Evolutionary conservation across 2,329 filamentous ascomycete species (phyloP).

Genomic region (Ceratocystis ficicola): DNA sequence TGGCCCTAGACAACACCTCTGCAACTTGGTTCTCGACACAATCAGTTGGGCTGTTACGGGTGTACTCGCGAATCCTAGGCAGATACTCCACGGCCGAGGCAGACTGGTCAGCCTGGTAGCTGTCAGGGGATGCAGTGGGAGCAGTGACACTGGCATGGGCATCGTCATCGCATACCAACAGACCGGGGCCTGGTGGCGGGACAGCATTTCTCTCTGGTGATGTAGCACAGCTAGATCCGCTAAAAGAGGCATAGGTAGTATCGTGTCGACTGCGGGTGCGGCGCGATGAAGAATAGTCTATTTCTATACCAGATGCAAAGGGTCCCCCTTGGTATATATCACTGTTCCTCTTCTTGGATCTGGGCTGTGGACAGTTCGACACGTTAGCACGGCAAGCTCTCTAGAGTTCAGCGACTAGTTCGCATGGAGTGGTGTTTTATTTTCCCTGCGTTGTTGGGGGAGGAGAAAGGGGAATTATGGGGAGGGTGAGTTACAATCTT

Average conservation of each 20-base stretch:
- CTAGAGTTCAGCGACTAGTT: too few relatives aligned
- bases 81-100: neutral
- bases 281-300: neutral
- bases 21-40: constrained; percentile 18
- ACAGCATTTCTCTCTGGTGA: constrained; percentile 15
- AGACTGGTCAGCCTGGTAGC: neutral
- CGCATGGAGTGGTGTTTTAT: too few relatives aligned
- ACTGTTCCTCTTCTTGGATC: constrained; percentile 20
- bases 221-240: constrained; percentile 4
- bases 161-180: constrained; percentile 13
- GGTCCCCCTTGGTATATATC: constrained; percentile 13
- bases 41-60: neutral
- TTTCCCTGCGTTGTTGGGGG: too few relatives aligned
- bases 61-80: constrained; percentile 4
- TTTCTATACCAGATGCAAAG: neutral
- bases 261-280: constrained; percentile 15
- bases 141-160: neutral
- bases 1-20: constrained; percentile 15
- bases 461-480: neutral
- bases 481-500: constrained; percentile 20
- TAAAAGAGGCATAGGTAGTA: neutral
- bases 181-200: constrained; percentile 15
- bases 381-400: too few relatives aligned
- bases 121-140: neutral
- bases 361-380: neutral